Evolutionary conservation across 495 filamentous ascomycete species (phyloP), one percentile per base, ranked within the genome.

Genomic region (Penicillium goetzii): DNA sequence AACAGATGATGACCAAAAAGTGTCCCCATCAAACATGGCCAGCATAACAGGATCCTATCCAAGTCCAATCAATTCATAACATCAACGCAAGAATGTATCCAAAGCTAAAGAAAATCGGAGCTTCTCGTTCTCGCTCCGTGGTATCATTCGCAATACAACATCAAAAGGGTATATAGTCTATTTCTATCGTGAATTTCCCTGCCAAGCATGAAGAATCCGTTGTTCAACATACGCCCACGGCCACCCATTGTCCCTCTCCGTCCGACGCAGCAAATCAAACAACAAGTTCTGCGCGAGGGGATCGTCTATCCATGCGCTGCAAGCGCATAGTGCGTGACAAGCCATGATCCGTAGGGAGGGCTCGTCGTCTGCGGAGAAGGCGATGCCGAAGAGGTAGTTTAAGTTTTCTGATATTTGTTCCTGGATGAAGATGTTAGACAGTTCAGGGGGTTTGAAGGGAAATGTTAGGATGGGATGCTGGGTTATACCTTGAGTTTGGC

Each of bases 261-360:
- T 69, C 14, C 71, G 63, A 7, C 71, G 63, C n/a, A 73, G 62
- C 14, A 73, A 60, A 55, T 71, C 68, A 56, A 73, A 67, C n/a
- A 73, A 25, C 17, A 67, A 33, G 32, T 61, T 67, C n/a, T 67
- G 71, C 1, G 68, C 68, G 15, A 62, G 43, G 14, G 62, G 66
- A 23, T 72, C 68, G 17, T 70, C 68, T 19, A 80, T 73, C 75
- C 76, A 78, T 19, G 72, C 71, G 51, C 74, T 67, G 54, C 77
- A 80, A 26, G 72, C 76, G 68, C 69, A 75, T 3, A 80, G 63
- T 32, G 75, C 74, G 55, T 80, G 75, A 47, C 76, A 75, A 30
- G 77, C 76, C 68, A 77, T 78, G n/a, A 75, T 73, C 34, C 75
- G 74, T 26, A 75, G 60, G 9, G 75, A 69, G 14, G 75, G 75